Conservation (phyloP, 2,329 filamentous ascomycete species). For the Scortechinia acanthostroma region DNA sequence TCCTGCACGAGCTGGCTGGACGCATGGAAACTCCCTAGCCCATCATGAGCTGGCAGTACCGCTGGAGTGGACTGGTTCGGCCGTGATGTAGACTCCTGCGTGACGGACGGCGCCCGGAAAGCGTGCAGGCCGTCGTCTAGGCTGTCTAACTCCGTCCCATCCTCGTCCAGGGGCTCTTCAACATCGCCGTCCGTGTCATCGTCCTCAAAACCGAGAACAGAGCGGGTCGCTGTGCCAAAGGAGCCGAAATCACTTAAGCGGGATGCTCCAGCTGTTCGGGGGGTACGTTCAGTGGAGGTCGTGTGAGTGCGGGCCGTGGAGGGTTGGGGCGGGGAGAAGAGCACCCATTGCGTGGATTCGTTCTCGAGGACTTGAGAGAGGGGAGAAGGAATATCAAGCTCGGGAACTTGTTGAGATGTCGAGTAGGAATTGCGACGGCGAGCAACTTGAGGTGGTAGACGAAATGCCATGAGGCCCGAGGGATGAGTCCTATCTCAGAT, state of each 20-base stretch:
- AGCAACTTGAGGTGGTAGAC: neutral
- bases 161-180: neutral
- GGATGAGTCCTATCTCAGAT: too few species aligned
- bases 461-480: neutral
- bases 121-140: neutral
- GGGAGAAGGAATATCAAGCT: neutral
- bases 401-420: neutral
- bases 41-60: neutral
- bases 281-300: neutral
- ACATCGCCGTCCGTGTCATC: neutral
- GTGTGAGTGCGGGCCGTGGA: neutral
- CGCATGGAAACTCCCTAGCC: neutral
- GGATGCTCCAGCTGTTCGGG: neutral
- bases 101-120: neutral
- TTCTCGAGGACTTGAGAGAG: neutral
- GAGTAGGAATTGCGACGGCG: neutral
- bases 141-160: slow-evolving; percentile 1
- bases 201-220: neutral
- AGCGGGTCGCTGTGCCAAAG: neutral
- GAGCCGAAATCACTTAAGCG: slow-evolving; percentile 1
- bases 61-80: neutral
- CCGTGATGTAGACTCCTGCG: neutral
- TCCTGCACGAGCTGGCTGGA: neutral
- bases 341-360: neutral
- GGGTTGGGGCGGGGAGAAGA: neutral